Percentiles rank a stretch among this genome's conserved stretches.
Conservation (phyloP, 129 eudicot species). For the Daucus carota region DNA sequence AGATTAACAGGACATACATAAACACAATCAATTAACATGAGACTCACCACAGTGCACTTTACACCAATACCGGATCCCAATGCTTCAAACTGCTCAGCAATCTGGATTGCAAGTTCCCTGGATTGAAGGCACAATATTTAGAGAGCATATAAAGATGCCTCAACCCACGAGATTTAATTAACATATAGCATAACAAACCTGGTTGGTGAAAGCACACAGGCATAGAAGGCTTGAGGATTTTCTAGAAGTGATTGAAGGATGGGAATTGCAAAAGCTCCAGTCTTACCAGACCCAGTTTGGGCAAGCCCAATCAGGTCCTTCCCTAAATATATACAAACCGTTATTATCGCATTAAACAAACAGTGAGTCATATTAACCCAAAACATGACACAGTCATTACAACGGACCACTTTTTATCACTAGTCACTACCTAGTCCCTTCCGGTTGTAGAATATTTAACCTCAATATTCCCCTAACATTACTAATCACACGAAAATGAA, state of each 20-base stretch:
- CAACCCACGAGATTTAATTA: not conserved
- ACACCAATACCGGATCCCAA: constrained; percentile 70
- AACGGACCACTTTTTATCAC: too few species aligned
- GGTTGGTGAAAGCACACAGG: constrained; percentile 86
- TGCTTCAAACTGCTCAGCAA: constrained; percentile 86
- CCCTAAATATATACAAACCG: constrained; percentile 25
- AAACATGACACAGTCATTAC: not conserved
- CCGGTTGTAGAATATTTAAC: too few species aligned
- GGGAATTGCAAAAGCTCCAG: constrained; percentile 93
- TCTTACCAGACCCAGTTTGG: constrained; percentile 97
- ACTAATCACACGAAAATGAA: too few species aligned
- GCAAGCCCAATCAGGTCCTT: constrained; percentile 91
- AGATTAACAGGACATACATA: not conserved
- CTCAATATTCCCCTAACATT: too few species aligned
- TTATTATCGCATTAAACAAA: not conserved
- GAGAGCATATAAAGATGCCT: not conserved
- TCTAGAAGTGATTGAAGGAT: constrained; percentile 59
- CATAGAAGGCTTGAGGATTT: constrained; percentile 58
- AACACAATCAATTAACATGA: not conserved
- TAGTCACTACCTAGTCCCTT: too few species aligned
- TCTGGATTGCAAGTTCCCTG: constrained; percentile 88
- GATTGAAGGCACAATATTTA: not conserved
- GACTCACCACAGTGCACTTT: constrained; percentile 73
- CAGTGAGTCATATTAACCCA: not conserved
- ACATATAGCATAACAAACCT: constrained; percentile 27